Conservation (phyloP, 2,329 filamentous ascomycete species). For the Thyridium curvatum region DNA sequence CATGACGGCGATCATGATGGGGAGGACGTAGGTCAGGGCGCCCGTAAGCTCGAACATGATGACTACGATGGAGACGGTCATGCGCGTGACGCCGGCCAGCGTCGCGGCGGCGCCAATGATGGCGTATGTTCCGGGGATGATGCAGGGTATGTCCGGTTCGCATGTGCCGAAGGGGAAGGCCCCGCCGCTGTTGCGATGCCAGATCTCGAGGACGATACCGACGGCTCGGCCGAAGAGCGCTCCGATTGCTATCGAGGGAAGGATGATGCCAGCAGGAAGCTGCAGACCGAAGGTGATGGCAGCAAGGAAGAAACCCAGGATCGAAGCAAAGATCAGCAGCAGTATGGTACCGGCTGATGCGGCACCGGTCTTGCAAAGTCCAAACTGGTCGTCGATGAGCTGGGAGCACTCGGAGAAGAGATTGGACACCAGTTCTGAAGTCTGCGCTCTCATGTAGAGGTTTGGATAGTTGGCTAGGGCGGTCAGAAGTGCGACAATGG, state of each 20-base stretch:
- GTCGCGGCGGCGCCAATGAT: conserved; percentile 93
- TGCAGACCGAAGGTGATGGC: conserved; percentile 89
- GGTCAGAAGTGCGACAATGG: conserved; percentile 72
- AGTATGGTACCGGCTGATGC: conserved; percentile 78
- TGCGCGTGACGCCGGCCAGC: conserved; percentile 87
- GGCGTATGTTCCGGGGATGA: conserved; percentile 92
- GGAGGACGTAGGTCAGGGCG: conserved; percentile 89
- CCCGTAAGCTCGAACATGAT: conserved; percentile 99
- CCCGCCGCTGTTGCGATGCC: conserved; percentile 71
- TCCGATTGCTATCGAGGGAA: conserved; percentile 94
- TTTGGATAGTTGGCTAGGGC: conserved; percentile 93
- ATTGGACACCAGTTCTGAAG: conserved; percentile 83
- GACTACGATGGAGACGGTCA: conserved; percentile 97
- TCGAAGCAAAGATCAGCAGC: conserved; percentile 72
- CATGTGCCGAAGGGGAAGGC: conserved; percentile 76
- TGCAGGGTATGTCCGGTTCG: conserved; percentile 77
- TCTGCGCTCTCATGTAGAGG: conserved; percentile 90
- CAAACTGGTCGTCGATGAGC: conserved; percentile 77
- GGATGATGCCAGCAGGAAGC: conserved; percentile 89
- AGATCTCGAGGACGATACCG: conserved; percentile 83
- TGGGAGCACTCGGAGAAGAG: conserved; percentile 88
- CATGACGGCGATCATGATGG: conserved; percentile 99
- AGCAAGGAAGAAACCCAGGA: conserved; percentile 79
- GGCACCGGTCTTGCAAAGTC: conserved; percentile 81
- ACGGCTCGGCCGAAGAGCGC: conserved; percentile 84